phyloP scores from a whole-genome alignment of 2,329 filamentous ascomycete genomes.

The Ascochyta viciae-villosae region DNA sequence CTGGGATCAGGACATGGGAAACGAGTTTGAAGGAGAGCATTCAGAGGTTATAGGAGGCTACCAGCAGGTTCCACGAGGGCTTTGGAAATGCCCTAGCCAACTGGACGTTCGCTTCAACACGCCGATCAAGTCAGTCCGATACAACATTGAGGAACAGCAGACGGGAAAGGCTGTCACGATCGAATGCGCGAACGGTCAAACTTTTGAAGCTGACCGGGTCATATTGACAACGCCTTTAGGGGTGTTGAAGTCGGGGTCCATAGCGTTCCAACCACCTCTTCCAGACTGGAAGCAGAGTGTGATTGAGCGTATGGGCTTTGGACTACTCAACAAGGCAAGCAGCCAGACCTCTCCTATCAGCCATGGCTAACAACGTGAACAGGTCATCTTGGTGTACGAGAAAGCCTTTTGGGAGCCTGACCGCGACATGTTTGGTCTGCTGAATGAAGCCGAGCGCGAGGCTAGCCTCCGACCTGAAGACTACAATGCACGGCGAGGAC shows the following conservation, averaged over 20 bases:
- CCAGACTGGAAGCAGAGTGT: constrained; percentile 84
- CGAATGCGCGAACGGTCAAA: constrained; percentile 78
- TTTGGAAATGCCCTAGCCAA: constrained; percentile 77
- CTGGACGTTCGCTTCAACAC: constrained; percentile 79
- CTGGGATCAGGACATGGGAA: constrained; percentile 97
- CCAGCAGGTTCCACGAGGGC: constrained; percentile 86
- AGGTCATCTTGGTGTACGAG: constrained; percentile 84
- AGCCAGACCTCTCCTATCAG: background rate
- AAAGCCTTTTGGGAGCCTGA: constrained; percentile 88
- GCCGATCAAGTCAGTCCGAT: constrained; percentile 76
- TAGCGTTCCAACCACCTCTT: constrained; percentile 90
- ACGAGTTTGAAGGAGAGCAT: constrained; percentile 95
- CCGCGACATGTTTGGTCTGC: constrained; percentile 90
- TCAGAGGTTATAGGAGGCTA: constrained; percentile 94
- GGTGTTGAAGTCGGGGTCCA: constrained; percentile 81
- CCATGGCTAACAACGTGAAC: constrained; percentile 16
- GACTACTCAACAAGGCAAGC: constrained; percentile 83
- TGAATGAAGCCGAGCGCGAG: constrained; percentile 74
- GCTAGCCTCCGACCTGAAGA: constrained; percentile 80
- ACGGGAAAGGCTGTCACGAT: constrained; percentile 38
- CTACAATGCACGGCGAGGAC: constrained; percentile 80
- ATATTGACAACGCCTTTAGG: constrained; percentile 90
- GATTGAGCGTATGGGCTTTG: constrained; percentile 86
- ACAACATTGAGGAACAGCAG: constrained; percentile 42
- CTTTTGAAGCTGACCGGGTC: constrained; percentile 85